Evolutionary conservation across 768 basidiomycete genomes (phyloP).

Genomic region (Cystoderma amianthinum): DNA sequence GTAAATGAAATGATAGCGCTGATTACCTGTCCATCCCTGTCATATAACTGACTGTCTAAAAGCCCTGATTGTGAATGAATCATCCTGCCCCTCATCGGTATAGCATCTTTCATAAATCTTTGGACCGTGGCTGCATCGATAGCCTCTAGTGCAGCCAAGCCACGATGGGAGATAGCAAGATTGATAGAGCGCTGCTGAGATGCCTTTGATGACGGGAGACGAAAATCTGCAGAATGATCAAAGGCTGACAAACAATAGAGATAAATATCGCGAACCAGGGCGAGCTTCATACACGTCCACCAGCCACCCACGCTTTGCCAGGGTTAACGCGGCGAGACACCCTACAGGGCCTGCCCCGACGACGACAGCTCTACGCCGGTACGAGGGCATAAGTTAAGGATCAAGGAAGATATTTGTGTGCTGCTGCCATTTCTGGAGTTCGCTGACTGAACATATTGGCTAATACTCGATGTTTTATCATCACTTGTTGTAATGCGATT

Average conservation of each 20-base stretch:
- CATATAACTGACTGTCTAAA: conserved; percentile 81
- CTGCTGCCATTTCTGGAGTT: background rate
- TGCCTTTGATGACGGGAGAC: conserved; percentile 62
- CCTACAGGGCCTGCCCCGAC: conserved; percentile 94
- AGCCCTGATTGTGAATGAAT: conserved; percentile 75
- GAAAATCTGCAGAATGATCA: conserved; percentile 63
- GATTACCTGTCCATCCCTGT: conserved; percentile 80
- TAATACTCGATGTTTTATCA: background rate
- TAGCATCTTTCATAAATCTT: conserved; percentile 68
- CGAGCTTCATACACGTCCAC: conserved; percentile 79
- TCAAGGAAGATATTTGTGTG: conserved; percentile 4
- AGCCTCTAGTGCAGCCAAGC: conserved; percentile 79
- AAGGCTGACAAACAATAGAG: background rate
- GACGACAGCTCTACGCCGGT: conserved; percentile 45
- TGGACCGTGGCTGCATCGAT: conserved; percentile 68
- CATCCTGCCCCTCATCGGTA: conserved; percentile 96
- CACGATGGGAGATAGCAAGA: conserved; percentile 90
- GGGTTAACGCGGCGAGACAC: conserved; percentile 79
- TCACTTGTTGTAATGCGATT: background rate
- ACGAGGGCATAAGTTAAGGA: conserved; percentile 7
- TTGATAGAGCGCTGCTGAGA: conserved; percentile 88
- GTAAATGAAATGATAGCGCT: no score
- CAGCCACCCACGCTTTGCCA: conserved; percentile 83
- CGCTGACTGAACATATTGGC: background rate
- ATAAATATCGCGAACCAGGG: conserved; percentile 43